These are phyloP conservation scores for Amphichorda felina DNA, from an alignment of 2,329 filamentous ascomycete genomes.

Conservation along the genomic window DNA sequence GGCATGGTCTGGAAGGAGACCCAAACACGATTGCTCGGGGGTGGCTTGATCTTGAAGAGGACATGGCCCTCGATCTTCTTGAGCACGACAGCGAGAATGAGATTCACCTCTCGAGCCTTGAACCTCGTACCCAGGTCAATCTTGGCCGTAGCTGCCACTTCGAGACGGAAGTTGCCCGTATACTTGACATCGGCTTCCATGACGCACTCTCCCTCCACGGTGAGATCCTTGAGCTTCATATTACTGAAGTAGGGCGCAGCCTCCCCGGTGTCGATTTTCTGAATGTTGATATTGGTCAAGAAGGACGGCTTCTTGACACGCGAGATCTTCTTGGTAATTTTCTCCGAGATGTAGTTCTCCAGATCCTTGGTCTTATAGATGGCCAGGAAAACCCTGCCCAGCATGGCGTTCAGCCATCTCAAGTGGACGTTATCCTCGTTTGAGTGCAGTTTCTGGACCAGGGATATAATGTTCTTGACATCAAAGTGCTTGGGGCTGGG, in stretches of 20 bases:
- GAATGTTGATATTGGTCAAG: conserved; percentile 72
- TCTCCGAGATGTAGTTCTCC: conserved; percentile 66
- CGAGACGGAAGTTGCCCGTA: conserved; percentile 76
- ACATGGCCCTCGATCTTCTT: conserved; percentile 79
- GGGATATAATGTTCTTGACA: conserved; percentile 71
- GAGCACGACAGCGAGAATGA: conserved; percentile 76
- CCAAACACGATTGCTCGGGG: conserved; percentile 94
- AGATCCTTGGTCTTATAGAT: conserved; percentile 77
- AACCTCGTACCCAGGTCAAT: conserved; percentile 84
- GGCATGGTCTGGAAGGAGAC: conserved; percentile 89
- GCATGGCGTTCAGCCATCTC: conserved; percentile 84
- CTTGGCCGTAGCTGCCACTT: conserved; percentile 84
- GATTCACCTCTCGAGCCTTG: conserved; percentile 79
- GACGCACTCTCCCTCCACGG: conserved; percentile 79
- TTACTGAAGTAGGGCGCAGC: conserved; percentile 83
- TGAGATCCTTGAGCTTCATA: conserved; percentile 76
- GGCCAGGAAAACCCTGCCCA: conserved; percentile 80
- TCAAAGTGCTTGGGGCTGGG: conserved; percentile 69
- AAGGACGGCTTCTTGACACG: conserved; percentile 87
- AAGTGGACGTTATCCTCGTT: conserved; percentile 85
- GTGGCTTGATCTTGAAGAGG: conserved; percentile 80
- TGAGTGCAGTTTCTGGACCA: conserved; percentile 84
- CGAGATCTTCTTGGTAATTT: conserved; percentile 93
- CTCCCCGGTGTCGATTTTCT: conserved; percentile 75
- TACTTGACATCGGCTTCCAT: conserved; percentile 84